Base-by-base conservation (phyloP, 768 basidiomycete genomes). In the Phallus indusiatus region DNA sequence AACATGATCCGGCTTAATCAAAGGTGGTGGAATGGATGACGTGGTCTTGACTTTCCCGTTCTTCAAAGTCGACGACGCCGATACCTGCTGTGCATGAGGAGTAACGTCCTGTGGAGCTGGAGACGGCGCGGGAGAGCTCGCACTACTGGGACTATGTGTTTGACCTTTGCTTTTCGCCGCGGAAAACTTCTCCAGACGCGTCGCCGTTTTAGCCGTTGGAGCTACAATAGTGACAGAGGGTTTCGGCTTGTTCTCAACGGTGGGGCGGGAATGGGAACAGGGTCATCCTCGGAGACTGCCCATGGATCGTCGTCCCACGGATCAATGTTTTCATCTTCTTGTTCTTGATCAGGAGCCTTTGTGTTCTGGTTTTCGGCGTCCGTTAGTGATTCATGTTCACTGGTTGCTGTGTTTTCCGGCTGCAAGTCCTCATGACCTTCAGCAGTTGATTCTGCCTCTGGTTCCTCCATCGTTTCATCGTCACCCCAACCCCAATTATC, bases 331-430 rank as follows among this genome's bases (percentile, higher is more conserved):
- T 70, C 74, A 12, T 75, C 76, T 33, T 82, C 81, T 47, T 83
- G 81, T 42, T 88, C 83, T 83, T 83, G 89, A 1, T 84, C 90
- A 89, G 90, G 91, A 64, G 85, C 83, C 16, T 70, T 73, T 9
- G 81, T 70, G 62, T 81, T 69, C 22, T 52, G 54, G 2, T 53
- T 28, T 37, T 76, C 76, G 5, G 66, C 54, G 24, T 66, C 64
- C 36, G 21, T 61, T 5, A 63, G 60, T 36, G 62, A 66, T 5
- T 55, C 57, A 0, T 28, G 55, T 24, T 60, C 59, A 5, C 61
- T 56, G 53, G 69, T 68, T 34, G 61, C 53, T 49, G 61, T 52
- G 20, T 61, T 59, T 5, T 50, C 11, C 34, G 28, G 3, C 20
- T 56, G 18, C 11, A 22, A 60, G 52, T 46, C 64, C 50, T 64